Conservation (phyloP, 2,329 filamentous ascomycete genomes). For the Diaporthe vexans region DNA sequence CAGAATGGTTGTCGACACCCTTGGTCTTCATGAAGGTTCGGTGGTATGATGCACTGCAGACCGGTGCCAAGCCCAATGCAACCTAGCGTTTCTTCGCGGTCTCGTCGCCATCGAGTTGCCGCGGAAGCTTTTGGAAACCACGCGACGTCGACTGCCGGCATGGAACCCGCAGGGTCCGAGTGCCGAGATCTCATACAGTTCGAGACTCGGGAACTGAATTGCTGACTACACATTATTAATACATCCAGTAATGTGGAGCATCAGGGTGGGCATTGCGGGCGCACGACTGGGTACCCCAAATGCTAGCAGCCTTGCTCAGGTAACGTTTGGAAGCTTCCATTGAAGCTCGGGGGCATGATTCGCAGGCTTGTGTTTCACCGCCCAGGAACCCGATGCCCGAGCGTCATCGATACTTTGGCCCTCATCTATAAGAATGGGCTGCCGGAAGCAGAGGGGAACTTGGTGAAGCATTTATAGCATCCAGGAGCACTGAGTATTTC, state of each 20-base stretch:
- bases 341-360: neutral
- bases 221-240: slow-evolving; percentile 14
- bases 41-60: neutral
- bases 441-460: neutral
- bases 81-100: neutral
- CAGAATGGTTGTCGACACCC: neutral
- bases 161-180: slow-evolving; percentile 4
- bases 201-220: neutral
- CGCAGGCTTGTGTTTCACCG: slow-evolving; percentile 8
- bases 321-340: neutral
- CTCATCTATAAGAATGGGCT: slow-evolving; percentile 13
- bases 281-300: neutral
- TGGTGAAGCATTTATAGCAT: neutral
- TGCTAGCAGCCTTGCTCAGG: neutral
- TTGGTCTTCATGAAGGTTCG: neutral
- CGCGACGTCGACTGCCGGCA: neutral
- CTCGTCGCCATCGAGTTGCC: neutral
- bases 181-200: neutral
- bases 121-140: neutral
- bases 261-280: neutral
- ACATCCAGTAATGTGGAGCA: neutral
- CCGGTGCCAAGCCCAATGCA: neutral
- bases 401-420: neutral
- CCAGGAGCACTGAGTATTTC: too few species aligned
- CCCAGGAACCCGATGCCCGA: neutral